Evolutionary conservation across 306 rosid species (phyloP).

Genomic region (Prunus campanulata): DNA sequence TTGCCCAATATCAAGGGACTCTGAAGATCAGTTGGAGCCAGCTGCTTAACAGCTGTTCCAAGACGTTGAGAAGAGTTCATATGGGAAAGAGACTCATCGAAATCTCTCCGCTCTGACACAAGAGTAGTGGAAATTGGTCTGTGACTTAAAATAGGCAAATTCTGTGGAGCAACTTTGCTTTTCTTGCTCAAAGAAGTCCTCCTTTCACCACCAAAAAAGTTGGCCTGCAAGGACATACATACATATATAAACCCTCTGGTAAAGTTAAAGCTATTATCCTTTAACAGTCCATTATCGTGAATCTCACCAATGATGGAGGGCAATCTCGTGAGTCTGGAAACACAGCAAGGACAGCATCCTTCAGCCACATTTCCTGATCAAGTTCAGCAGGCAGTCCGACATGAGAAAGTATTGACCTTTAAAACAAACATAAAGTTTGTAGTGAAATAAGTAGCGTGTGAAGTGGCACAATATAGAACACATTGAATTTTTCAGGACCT

Average conservation of each 20-base stretch:
- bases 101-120: constrained; percentile 56
- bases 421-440: constrained; percentile 29
- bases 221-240: constrained; percentile 55
- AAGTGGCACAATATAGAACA: constrained; percentile 23
- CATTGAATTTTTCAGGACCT: background rate
- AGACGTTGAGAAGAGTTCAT: constrained; percentile 58
- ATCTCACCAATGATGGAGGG: constrained; percentile 80
- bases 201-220: constrained; percentile 68
- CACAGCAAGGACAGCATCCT: constrained; percentile 69
- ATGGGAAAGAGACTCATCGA: constrained; percentile 55
- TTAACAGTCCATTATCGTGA: constrained; percentile 23
- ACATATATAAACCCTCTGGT: constrained; percentile 22
- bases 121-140: constrained; percentile 63
- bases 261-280: constrained; percentile 22
- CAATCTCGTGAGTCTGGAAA: constrained; percentile 78
- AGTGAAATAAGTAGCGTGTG: constrained; percentile 15
- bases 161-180: constrained; percentile 44
- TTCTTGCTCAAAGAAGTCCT: constrained; percentile 56
- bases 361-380: constrained; percentile 93
- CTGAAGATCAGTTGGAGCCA: constrained; percentile 70
- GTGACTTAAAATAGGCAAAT: constrained; percentile 44
- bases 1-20: constrained; percentile 61
- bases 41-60: constrained; percentile 79
- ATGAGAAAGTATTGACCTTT: constrained; percentile 40
- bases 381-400: constrained; percentile 48